Conservation (phyloP, 306 rosid species). For the Sicyos edulis region DNA sequence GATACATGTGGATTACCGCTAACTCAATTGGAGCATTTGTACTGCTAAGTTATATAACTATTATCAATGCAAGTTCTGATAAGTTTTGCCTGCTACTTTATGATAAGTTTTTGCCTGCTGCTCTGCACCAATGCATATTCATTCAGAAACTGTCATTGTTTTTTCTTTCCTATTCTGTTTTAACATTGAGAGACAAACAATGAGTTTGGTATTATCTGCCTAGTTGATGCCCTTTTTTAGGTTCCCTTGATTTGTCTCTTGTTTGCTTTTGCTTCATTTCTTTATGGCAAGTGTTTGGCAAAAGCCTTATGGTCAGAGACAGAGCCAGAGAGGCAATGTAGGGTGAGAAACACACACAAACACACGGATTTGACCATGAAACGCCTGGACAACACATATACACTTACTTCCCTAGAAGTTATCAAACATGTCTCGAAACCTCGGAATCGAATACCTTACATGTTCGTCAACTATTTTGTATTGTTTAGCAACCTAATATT, state of each 20-base stretch:
- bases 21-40: too few relatives aligned
- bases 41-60: slow-evolving; percentile 13
- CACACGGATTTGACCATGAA: too few relatives aligned
- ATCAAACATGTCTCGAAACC: not conserved
- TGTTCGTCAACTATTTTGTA: too few relatives aligned
- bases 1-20: too few relatives aligned
- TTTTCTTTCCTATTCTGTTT: not conserved
- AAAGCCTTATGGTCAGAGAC: slow-evolving; percentile 1
- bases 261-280: not conserved
- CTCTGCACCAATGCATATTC: slow-evolving; percentile 1
- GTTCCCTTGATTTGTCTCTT: slow-evolving; percentile 6
- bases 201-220: slow-evolving; percentile 6
- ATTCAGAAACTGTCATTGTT: slow-evolving; percentile 2
- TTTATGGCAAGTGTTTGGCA: slow-evolving; percentile 20
- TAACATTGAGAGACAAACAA: not conserved
- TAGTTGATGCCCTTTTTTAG: not conserved
- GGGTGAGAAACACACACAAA: slow-evolving; percentile 9
- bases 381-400: too few relatives aligned
- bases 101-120: not conserved
- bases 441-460: too few relatives aligned
- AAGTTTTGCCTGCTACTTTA: not conserved
- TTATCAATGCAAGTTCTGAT: slow-evolving; percentile 3
- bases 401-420: not conserved
- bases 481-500: not conserved
- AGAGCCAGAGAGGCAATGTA: not conserved